Percentiles rank a stretch among this genome's conserved stretches.
Evolutionary conservation across 129 eudicot genomes (phyloP).

Genomic region (Tagetes patula): DNA sequence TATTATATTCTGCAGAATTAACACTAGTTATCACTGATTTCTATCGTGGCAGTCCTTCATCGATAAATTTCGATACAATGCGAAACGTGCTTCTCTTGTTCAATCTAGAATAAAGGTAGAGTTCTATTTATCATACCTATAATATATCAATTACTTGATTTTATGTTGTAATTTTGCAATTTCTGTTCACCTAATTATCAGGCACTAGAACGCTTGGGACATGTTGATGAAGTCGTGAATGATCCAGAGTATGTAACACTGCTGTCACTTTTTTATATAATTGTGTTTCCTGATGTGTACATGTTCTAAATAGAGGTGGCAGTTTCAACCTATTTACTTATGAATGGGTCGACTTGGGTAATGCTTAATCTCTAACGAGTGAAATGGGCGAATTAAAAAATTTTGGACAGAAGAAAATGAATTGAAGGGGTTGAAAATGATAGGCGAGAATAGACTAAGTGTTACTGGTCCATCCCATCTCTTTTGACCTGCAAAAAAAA

Average conservation of each 20-base stretch:
- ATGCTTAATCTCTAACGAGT: neutral
- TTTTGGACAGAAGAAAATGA: neutral
- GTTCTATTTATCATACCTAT: constrained; percentile 16
- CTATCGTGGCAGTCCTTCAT: constrained; percentile 69
- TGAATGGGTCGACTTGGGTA: neutral
- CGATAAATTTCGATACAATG: constrained; percentile 96
- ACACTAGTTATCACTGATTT: constrained; percentile 21
- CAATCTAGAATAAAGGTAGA: constrained; percentile 97
- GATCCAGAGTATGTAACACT: constrained; percentile 83
- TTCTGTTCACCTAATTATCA: constrained; percentile 30
- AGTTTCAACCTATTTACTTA: neutral
- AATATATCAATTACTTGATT: neutral
- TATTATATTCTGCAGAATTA: neutral
- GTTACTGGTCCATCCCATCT: neutral
- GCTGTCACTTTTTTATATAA: constrained; percentile 22
- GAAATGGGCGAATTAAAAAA: neutral
- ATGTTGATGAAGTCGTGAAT: constrained; percentile 84
- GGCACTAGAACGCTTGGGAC: constrained; percentile 95
- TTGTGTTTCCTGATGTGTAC: neutral
- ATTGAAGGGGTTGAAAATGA: neutral
- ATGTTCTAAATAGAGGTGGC: constrained; percentile 14
- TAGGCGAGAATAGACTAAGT: neutral
- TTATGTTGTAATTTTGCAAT: neutral
- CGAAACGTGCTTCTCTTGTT: constrained; percentile 99
- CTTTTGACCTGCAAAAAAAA: neutral